phyloP scores from a whole-genome alignment of 1,284 basidiomycete genomes.

The Porodaedalea pini region DNA sequence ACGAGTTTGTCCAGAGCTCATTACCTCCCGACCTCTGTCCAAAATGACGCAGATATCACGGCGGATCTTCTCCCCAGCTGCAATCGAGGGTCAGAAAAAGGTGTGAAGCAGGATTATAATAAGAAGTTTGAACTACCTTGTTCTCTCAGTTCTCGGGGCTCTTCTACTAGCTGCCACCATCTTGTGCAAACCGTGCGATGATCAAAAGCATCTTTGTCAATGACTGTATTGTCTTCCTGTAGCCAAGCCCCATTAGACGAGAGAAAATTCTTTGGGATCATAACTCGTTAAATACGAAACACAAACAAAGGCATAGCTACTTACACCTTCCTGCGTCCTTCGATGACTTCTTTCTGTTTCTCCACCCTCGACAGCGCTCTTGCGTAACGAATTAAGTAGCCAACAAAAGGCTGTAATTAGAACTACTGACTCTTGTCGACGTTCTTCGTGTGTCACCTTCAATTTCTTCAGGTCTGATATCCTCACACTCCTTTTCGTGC shows the following conservation, averaged over 20 bases:
- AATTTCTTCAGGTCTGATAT: neutral
- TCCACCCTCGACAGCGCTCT: neutral
- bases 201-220: neutral
- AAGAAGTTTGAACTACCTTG: neutral
- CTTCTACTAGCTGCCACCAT: conserved; percentile 5
- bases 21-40: neutral
- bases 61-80: neutral
- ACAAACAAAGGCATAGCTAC: neutral
- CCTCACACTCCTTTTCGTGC: neutral
- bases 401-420: neutral
- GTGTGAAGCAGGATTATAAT: neutral
- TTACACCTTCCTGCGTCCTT: neutral
- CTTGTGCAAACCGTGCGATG: neutral
- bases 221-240: neutral
- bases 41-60: neutral
- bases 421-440: conserved; percentile 1
- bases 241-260: neutral
- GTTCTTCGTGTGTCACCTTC: neutral
- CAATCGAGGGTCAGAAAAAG: no score
- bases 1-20: no score
- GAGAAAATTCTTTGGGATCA: neutral
- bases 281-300: neutral
- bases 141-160: neutral
- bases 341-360: neutral
- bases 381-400: neutral